Percentiles rank a stretch among this genome's conserved stretches.
These are phyloP conservation scores for Hypocreales sp. DNA, from an alignment of 2,329 filamentous ascomycete genomes.

Conservation along the genomic window DNA sequence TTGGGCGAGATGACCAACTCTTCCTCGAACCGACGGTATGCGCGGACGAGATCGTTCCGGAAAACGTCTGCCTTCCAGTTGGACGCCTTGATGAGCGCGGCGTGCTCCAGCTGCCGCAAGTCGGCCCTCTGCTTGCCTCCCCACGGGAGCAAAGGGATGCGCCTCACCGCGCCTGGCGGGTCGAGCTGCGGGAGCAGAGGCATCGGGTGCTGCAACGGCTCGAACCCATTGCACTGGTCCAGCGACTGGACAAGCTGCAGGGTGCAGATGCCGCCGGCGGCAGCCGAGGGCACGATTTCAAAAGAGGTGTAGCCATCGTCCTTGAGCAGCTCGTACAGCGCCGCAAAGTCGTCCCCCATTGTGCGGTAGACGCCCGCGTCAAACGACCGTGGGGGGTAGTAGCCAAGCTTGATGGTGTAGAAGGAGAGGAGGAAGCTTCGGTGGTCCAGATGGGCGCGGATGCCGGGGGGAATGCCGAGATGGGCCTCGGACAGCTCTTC, in stretches of 20 bases:
- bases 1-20: conserved; percentile 31
- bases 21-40: conserved; percentile 57
- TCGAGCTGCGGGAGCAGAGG: conserved; percentile 45
- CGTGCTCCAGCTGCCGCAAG: conserved; percentile 31
- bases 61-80: conserved; percentile 26
- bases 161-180: conserved; percentile 13
- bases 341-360: conserved; percentile 56
- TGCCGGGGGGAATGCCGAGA: conserved; percentile 45
- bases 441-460: conserved; percentile 52
- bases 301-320: conserved; percentile 39
- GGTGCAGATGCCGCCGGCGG: conserved; percentile 53
- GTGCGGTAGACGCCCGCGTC: conserved; percentile 33
- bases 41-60: conserved; percentile 43
- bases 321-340: conserved; percentile 55
- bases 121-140: conserved; percentile 29
- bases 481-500: conserved; percentile 52
- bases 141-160: conserved; percentile 25
- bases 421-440: conserved; percentile 50
- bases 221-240: conserved; percentile 43
- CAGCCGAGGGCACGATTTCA: conserved; percentile 33
- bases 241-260: conserved; percentile 54
- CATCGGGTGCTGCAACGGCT: conserved; percentile 46
- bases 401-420: conserved; percentile 52
- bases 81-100: conserved; percentile 34
- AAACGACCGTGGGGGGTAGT: conserved; percentile 47